A percentile compares a stretch with the other conserved stretches of the same genome.
Conservation (phyloP, 73 alveolate species). For the Diophrys sp. region DNA sequence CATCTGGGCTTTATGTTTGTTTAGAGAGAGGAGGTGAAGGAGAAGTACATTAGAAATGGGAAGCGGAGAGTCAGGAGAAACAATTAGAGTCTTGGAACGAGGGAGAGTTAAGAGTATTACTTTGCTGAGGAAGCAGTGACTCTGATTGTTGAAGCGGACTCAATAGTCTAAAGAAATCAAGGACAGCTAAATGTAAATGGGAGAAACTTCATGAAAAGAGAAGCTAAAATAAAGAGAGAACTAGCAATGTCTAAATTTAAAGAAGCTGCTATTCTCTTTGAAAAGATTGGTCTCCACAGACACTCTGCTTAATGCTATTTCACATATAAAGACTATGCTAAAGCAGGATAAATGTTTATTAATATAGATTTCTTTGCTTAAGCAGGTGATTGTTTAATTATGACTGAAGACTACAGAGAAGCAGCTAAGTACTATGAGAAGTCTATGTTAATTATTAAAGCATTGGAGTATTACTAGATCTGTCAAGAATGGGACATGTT, state of each 20-base stretch:
- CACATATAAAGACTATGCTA: slow-evolving; percentile 24
- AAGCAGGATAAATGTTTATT: slow-evolving; percentile 48
- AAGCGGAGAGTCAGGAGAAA: no score
- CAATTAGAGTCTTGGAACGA: no score
- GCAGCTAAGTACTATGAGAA: slow-evolving; percentile 35
- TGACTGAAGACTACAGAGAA: not conserved
- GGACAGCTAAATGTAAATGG: slow-evolving; percentile 17
- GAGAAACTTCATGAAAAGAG: slow-evolving; percentile 23
- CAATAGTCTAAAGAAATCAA: slow-evolving; percentile 10
- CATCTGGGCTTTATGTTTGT: no score
- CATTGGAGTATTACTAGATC: slow-evolving; percentile 51
- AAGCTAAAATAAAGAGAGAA: slow-evolving; percentile 16
- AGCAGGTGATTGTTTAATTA: slow-evolving; percentile 56
- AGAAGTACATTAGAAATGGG: no score
- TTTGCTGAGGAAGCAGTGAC: no score
- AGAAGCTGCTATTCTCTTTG: slow-evolving; percentile 38
- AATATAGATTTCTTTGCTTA: slow-evolving; percentile 16
- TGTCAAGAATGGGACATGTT: slow-evolving; percentile 54
- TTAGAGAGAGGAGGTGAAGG: no score
- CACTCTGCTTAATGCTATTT: slow-evolving; percentile 49
- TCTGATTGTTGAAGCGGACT: slow-evolving; percentile 31
- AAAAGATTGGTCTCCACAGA: slow-evolving; percentile 26
- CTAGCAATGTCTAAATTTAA: slow-evolving; percentile 24
- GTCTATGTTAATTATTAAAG: slow-evolving; percentile 35
- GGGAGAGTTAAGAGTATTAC: no score